A percentile compares a stretch with the other conserved stretches of the same genome.
These are phyloP conservation scores for Globisporangium paddicum DNA, from an alignment of 352 stramenopile species.

Conservation along the genomic window DNA sequence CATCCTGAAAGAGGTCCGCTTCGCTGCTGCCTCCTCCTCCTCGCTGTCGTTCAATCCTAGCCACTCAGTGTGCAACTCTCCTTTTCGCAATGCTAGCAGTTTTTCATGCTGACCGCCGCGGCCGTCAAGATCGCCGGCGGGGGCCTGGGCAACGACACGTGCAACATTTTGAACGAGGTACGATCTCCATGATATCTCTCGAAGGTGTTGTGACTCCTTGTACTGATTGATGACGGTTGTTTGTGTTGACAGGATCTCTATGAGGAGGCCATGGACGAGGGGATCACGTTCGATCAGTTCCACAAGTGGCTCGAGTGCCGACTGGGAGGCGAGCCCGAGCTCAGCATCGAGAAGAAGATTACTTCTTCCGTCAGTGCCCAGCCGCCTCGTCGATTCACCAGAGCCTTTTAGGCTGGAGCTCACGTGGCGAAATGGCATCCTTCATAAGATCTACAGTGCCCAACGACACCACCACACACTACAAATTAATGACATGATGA, in stretches of 20 bases:
- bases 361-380: not conserved
- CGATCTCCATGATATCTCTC: not conserved
- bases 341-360: conserved; percentile 6
- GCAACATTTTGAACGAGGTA: conserved; percentile 58
- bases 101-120: conserved; percentile 55
- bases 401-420: too few relatives aligned
- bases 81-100: conserved; percentile 27
- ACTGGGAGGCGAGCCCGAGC: conserved; percentile 21
- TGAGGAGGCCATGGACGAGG: conserved; percentile 36
- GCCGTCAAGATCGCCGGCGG: conserved; percentile 51
- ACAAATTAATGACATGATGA: too few relatives aligned
- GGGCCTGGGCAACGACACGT: conserved; percentile 44
- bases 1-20: conserved; percentile 45
- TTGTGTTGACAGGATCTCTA: conserved; percentile 29
- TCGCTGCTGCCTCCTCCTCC: not conserved
- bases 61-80: conserved; percentile 34
- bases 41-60: conserved; percentile 18
- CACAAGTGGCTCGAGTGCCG: conserved; percentile 44
- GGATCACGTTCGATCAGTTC: conserved; percentile 54
- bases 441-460: too few relatives aligned
- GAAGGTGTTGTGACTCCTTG: not conserved
- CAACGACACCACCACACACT: too few relatives aligned
- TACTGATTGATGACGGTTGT: not conserved
- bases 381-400: not conserved
- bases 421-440: too few relatives aligned